Base-by-base conservation (phyloP, 371 early-diverging fungal species). In the Parasitella parasitica region DNA sequence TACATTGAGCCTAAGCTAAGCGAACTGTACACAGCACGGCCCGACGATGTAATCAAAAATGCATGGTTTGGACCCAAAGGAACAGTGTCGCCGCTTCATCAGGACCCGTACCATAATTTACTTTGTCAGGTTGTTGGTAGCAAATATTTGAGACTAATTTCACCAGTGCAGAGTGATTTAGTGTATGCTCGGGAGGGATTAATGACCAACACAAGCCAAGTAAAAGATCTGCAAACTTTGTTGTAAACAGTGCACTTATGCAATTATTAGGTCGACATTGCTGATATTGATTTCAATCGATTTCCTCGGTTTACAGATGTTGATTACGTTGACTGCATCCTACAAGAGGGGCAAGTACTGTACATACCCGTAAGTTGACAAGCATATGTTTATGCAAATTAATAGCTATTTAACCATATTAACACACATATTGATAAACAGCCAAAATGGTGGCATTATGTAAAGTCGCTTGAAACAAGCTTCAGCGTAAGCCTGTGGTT, bases 401-500 rank as follows among this genome's bases (percentile, higher is more conserved):
- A 27, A 30, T 41, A 22, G 13, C 20, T 35, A 0, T n/a, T n/a
- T 15, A 8, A 24, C 46, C 46, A 6, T 20, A 46, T 24, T 46
- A 46, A 46, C 22, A 16, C 6, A 20, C 35, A 24, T n/a, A 15
- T 30, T 50, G 27, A 16, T 50, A 50, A 50, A 6, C 20, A 88
- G 91, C 82, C 89, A 49, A 78, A 81, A 26, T 94, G 93, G 90
- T 97, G 97, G 97, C 97, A 97, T 72, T 92, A 89, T 71, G 90
- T 97, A 28, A 84, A 89, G 48, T 90, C 94, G 3, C 73, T 94
- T 28, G 84, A 80, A 15, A 78, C 78, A 2, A 92, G 93, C 63
- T 90, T 91, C 54, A 92, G 93, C 61, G 87, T 94, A 6, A 93
- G 94, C 70, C 87, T 94, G 62, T 96, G 97, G 97, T 94, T 94